These are phyloP conservation scores for Agarophyton chilense DNA, from an alignment of 23 red algal species.

Conservation along the genomic window DNA sequence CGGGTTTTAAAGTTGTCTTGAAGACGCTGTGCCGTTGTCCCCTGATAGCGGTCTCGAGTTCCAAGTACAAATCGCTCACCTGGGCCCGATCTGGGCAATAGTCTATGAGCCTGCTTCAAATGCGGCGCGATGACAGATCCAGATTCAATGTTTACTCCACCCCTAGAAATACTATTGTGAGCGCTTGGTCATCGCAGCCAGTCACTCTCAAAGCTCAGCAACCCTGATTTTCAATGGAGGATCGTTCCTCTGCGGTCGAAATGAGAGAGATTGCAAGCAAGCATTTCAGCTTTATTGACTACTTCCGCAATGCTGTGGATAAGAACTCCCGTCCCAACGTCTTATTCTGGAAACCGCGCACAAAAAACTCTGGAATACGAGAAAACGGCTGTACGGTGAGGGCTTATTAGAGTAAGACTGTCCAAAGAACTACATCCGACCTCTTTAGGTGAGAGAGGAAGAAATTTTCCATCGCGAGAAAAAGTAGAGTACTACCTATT, in stretches of 20 bases:
- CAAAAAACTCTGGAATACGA: no score
- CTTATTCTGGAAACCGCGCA: neutral
- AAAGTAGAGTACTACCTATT: no score
- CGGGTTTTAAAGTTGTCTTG: neutral
- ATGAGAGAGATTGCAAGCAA: neutral
- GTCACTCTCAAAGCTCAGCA: neutral
- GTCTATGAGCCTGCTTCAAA: neutral
- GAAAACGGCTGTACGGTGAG: no score
- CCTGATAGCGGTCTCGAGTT: neutral
- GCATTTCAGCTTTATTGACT: neutral
- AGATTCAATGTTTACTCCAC: neutral
- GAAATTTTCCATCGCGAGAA: no score
- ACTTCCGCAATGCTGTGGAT: neutral
- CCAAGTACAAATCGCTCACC: neutral
- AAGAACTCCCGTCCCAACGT: neutral
- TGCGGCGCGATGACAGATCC: constrained; percentile 24
- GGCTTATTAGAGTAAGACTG: no score
- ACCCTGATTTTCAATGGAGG: neutral
- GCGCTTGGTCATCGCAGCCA: neutral
- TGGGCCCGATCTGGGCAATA: neutral
- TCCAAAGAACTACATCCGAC: no score
- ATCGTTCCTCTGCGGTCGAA: neutral
- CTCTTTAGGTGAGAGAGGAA: no score
- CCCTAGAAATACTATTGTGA: neutral
- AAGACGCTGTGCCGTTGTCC: neutral